These are phyloP conservation scores for Spirogloea muscicola DNA, from an alignment of 139 green algal genomes.

Conservation along the genomic window DNA sequence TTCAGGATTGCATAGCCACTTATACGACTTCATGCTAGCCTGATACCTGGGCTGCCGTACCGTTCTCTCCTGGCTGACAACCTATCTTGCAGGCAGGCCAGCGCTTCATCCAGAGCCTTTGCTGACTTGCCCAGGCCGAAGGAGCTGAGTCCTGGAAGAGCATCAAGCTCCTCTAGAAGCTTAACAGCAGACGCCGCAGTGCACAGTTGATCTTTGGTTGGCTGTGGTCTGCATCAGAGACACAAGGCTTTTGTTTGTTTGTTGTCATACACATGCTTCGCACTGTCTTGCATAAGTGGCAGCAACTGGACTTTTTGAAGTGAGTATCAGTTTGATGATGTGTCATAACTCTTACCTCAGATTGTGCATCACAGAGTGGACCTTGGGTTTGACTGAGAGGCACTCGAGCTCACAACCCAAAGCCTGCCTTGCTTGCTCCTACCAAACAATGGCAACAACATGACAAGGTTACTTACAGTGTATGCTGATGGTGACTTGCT, in stretches of 20 bases:
- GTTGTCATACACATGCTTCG: not conserved
- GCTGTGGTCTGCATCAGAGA: conserved; percentile 44
- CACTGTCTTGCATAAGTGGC: not conserved
- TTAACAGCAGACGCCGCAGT: conserved; percentile 34
- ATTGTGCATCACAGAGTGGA: conserved; percentile 34
- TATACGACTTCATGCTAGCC: no score
- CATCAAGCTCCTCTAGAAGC: conserved; percentile 37
- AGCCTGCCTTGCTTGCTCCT: conserved; percentile 2
- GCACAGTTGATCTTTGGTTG: conserved; percentile 40
- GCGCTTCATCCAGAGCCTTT: conserved; percentile 13
- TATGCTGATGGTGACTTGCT: not conserved
- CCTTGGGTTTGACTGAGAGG: conserved; percentile 7
- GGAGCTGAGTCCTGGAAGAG: not conserved
- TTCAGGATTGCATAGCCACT: no score
- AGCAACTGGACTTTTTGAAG: not conserved
- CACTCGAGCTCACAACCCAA: conserved; percentile 34
- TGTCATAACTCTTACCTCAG: conserved; percentile 21
- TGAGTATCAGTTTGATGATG: not conserved
- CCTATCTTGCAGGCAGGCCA: conserved; percentile 11
- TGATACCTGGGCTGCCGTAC: no score
- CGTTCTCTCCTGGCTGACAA: no score
- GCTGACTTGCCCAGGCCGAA: conserved; percentile 3
- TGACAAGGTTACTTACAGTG: not conserved
- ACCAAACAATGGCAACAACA: not conserved
- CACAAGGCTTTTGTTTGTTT: conserved; percentile 9